Conservation (phyloP, 2,329 filamentous ascomycete species). For the Periconia digitata region DNA sequence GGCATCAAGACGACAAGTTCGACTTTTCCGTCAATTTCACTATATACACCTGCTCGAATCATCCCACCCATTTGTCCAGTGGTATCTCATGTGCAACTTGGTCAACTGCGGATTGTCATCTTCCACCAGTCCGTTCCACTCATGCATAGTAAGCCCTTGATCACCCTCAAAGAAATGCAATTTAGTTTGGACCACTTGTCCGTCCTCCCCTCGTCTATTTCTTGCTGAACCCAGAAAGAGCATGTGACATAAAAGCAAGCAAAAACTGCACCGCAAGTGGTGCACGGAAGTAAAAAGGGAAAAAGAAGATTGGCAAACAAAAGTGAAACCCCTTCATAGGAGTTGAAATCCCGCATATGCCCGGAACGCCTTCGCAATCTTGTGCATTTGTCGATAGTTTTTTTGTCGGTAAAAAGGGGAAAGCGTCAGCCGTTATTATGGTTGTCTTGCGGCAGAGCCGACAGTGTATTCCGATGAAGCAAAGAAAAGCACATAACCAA, state of each 20-base stretch:
- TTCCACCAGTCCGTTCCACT: constrained; percentile 1
- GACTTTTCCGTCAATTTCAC: constrained; percentile 2
- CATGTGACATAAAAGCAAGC: neutral
- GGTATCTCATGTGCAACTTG: constrained; percentile 1
- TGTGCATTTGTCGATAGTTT: neutral
- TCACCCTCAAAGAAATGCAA: constrained; percentile 3
- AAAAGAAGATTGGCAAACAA: neutral
- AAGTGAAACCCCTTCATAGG: neutral
- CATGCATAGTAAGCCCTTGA: neutral
- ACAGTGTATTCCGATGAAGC: neutral
- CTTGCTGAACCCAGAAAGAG: neutral
- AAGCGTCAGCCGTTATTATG: neutral
- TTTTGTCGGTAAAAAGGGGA: neutral
- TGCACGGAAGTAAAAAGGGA: too few relatives aligned
- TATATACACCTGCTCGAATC: neutral
- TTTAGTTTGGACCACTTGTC: constrained; percentile 7
- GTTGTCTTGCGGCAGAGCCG: neutral
- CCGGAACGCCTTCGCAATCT: constrained; percentile 1
- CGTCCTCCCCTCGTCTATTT: neutral
- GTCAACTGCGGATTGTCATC: neutral
- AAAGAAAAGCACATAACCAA: neutral
- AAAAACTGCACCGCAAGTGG: neutral
- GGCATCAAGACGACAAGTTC: neutral
- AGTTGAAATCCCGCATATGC: neutral
- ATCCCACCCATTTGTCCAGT: neutral